Conservation (phyloP, 2,329 filamentous ascomycete genomes). For the Fusarium newnesense region DNA sequence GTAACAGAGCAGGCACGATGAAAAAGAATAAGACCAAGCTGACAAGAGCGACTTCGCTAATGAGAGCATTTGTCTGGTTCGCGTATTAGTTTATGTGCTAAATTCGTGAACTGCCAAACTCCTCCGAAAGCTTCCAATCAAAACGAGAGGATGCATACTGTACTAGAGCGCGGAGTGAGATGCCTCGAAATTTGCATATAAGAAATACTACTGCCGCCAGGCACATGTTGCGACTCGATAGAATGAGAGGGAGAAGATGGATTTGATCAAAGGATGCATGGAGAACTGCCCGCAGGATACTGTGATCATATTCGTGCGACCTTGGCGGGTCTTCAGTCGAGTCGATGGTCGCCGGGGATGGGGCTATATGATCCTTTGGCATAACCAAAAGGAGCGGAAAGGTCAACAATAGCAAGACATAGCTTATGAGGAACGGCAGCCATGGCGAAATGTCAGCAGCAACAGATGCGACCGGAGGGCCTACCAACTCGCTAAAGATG, state of each 20-base stretch:
- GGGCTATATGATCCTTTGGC: too few relatives aligned
- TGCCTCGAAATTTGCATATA: not conserved
- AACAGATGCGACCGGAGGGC: too few relatives aligned
- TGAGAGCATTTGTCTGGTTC: not conserved
- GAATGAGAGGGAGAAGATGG: not conserved
- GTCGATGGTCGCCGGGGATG: rapidly evolving
- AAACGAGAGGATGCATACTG: not conserved
- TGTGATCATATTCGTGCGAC: rapidly evolving
- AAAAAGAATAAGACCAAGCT: not conserved
- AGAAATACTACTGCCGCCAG: too few relatives aligned
- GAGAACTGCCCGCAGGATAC: too few relatives aligned
- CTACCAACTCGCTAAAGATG: too few relatives aligned
- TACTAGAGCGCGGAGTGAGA: not conserved
- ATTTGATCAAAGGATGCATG: not conserved
- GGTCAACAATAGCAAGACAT: not conserved
- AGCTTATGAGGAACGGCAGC: not conserved
- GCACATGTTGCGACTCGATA: not conserved
- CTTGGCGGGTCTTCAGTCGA: rapidly evolving
- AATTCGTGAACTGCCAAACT: not conserved
- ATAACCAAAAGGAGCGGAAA: not conserved
- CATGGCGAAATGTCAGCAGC: not conserved
- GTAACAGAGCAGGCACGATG: not conserved
- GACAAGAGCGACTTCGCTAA: not conserved
- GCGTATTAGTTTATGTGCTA: not conserved
- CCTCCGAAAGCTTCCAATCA: not conserved